Percentiles rank a stretch among this genome's conserved stretches.
phyloP scores from a whole-genome alignment of 768 basidiomycete genomes.

The Tricholoma terreum region DNA sequence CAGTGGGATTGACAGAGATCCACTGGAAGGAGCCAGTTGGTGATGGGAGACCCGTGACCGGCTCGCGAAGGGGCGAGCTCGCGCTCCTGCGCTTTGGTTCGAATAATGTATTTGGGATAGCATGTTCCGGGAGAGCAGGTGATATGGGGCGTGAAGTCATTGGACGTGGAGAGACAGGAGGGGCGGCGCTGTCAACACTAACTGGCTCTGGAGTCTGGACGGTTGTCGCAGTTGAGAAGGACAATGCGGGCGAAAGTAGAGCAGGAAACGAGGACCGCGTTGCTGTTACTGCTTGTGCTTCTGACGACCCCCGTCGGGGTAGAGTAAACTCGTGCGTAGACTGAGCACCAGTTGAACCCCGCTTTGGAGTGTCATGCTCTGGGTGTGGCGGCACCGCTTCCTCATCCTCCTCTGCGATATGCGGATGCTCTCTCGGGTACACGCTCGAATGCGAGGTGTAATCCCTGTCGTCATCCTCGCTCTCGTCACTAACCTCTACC shows the following conservation, averaged over 20 bases:
- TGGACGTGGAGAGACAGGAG: not conserved
- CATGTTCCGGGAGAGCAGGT: conserved; percentile 27
- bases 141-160: conserved; percentile 19
- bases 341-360: not conserved
- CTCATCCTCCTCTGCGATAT: conserved; percentile 73
- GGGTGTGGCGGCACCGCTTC: conserved; percentile 25
- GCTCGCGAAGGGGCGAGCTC: conserved; percentile 27
- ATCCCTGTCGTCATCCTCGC: conserved; percentile 59
- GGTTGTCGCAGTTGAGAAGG: not conserved
- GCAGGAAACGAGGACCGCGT: conserved; percentile 29
- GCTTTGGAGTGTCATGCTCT: conserved; percentile 3
- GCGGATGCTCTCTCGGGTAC: conserved; percentile 47
- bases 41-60: conserved; percentile 22
- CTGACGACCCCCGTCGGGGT: conserved; percentile 27
- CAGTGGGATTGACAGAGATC: conserved; percentile 10
- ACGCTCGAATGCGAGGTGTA: conserved; percentile 36
- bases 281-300: conserved; percentile 36
- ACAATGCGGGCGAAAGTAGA: conserved; percentile 17
- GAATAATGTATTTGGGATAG: conserved; percentile 13
- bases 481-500: conserved; percentile 77
- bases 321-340: conserved; percentile 20
- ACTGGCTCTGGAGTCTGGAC: conserved; percentile 3
- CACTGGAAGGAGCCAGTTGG: conserved; percentile 13
- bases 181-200: not conserved
- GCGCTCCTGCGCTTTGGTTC: conserved; percentile 17